phyloP scores from a whole-genome alignment of 805 yeast genomes.

The Kazachstania viticola region DNA sequence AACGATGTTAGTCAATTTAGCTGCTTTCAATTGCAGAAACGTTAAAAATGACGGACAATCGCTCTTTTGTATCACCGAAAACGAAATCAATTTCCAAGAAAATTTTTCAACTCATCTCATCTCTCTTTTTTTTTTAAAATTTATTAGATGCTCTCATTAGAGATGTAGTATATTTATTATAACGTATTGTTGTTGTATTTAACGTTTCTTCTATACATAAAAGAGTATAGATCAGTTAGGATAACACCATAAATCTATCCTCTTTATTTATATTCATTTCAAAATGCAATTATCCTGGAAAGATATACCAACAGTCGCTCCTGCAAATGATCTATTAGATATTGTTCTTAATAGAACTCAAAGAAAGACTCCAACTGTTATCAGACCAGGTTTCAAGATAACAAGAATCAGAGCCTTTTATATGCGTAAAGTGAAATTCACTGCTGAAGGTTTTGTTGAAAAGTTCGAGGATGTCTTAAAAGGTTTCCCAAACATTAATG shows the following conservation, averaged over 20 bases:
- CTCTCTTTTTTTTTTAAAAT: constrained; percentile 1
- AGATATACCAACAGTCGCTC: constrained; percentile 92
- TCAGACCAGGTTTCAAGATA: constrained; percentile 91
- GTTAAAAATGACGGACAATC: too few relatives aligned
- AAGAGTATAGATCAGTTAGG: too few relatives aligned
- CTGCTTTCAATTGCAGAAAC: too few relatives aligned
- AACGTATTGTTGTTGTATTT: too few relatives aligned
- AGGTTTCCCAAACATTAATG: constrained; percentile 94
- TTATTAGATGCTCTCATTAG: not conserved
- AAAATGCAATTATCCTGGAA: constrained; percentile 97
- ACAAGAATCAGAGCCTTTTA: constrained; percentile 94
- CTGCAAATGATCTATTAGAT: constrained; percentile 86
- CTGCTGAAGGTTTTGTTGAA: constrained; percentile 92
- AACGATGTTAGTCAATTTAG: too few relatives aligned
- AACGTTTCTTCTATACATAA: too few relatives aligned
- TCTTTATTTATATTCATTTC: not conserved
- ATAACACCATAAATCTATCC: not conserved
- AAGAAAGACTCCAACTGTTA: constrained; percentile 98
- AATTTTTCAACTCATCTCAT: constrained; percentile 7
- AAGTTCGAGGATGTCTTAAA: constrained; percentile 75
- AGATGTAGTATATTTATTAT: not conserved
- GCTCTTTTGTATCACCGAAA: too few relatives aligned
- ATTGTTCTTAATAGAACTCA: constrained; percentile 95
- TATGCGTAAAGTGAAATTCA: constrained; percentile 94
- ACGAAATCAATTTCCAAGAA: too few relatives aligned